phyloP scores from a whole-genome alignment of 441 rosid genomes.

The Omphalea diandra region DNA sequence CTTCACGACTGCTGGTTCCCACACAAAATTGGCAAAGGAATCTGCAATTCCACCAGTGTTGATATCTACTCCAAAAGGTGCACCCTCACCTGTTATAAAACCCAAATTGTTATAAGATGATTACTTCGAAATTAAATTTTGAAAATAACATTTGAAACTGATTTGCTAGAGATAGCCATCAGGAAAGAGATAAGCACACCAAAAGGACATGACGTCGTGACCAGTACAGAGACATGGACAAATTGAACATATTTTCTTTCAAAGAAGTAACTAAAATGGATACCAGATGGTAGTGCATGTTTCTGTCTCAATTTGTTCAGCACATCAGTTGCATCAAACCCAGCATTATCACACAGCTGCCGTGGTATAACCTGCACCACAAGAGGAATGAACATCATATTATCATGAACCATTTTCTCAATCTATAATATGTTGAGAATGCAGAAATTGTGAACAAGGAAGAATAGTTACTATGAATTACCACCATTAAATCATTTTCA shows the following conservation, averaged over 20 bases:
- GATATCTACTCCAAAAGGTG: slow-evolving; percentile 93
- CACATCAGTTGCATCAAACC: slow-evolving; percentile 98
- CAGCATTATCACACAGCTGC: slow-evolving; percentile 98
- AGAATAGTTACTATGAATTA: neutral
- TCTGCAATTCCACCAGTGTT: slow-evolving; percentile 96
- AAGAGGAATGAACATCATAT: slow-evolving; percentile 5
- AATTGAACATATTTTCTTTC: neutral
- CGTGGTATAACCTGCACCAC: slow-evolving; percentile 84
- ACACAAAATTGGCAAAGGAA: slow-evolving; percentile 91
- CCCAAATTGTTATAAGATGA: neutral
- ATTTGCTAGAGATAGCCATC: neutral
- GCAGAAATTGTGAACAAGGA: neutral
- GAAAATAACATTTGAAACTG: neutral
- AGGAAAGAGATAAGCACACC: neutral
- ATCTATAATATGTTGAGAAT: neutral
- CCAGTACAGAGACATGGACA: neutral
- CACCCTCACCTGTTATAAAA: slow-evolving; percentile 71
- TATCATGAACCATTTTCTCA: neutral
- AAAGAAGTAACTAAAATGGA: neutral
- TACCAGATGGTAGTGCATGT: slow-evolving; percentile 90
- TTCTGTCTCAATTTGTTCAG: slow-evolving; percentile 96
- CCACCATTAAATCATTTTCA: neutral
- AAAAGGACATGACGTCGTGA: neutral
- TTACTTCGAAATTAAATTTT: neutral
- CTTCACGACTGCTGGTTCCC: slow-evolving; percentile 99